These are phyloP conservation scores for Tuber magnatum DNA, from an alignment of 495 filamentous ascomycete species.

Conservation along the genomic window DNA sequence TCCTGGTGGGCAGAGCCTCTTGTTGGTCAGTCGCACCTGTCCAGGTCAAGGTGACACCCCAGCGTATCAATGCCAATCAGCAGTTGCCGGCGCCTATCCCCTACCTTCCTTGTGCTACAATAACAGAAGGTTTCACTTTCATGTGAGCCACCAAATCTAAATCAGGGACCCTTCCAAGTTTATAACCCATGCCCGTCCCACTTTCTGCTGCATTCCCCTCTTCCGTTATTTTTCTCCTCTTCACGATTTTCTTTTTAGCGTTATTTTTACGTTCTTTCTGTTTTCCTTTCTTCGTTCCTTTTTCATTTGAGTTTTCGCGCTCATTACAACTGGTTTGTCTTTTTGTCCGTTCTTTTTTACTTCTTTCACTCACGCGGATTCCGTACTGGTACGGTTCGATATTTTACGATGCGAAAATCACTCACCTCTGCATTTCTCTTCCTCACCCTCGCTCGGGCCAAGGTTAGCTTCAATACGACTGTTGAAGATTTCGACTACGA, in stretches of 20 bases:
- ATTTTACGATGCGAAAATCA: slow-evolving; percentile 8
- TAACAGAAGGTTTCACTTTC: neutral
- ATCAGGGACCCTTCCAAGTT: neutral
- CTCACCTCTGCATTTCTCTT: slow-evolving; percentile 8
- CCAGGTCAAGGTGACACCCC: too few relatives aligned
- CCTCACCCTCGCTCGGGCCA: slow-evolving; percentile 6
- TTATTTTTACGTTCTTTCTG: slow-evolving; percentile 3
- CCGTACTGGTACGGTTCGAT: slow-evolving; percentile 8
- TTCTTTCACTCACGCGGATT: neutral
- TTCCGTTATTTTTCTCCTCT: neutral
- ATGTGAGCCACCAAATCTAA: neutral
- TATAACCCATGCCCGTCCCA: neutral
- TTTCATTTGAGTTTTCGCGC: neutral
- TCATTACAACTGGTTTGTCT: slow-evolving; percentile 5
- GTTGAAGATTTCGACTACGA: slow-evolving; percentile 13
- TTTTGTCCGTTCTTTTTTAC: neutral
- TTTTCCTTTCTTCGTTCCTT: slow-evolving; percentile 8
- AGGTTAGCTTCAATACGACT: slow-evolving; percentile 24
- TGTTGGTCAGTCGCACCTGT: too few relatives aligned
- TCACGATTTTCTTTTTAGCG: neutral
- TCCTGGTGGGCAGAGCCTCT: too few relatives aligned
- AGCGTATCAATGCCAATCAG: neutral
- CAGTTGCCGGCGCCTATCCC: neutral
- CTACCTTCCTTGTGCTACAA: neutral
- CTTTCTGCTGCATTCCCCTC: neutral